Base-by-base conservation (phyloP, 108 stramenopile genomes). In the Skeletonema menzelii region DNA sequence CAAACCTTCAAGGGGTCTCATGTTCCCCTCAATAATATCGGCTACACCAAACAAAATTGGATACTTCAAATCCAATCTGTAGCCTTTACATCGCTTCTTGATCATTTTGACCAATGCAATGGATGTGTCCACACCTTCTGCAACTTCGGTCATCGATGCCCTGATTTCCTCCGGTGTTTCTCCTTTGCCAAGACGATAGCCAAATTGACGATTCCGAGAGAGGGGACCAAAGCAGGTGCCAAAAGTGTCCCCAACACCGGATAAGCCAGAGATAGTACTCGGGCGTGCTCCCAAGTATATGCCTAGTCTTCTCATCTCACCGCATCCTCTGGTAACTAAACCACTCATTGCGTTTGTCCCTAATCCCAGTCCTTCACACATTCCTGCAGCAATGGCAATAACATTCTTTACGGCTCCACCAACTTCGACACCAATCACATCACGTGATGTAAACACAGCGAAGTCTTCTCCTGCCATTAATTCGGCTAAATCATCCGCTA, bases 361-460 rank as follows among this genome's bases (percentile, higher is more conserved):
- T 49, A 97, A 75, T 30, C 95, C 98, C 13, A 98, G 73, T 22
- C 95, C 98, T 76, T 98, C 98, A 69, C 95, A 96, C 98, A 98
- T 98, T 31, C 98, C 98, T 32, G 98, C 98, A 7, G 96, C 98
- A 27, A 98, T 73, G 0, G 98, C 98, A 76, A 98, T 96, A 26
- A 98, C 98, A 82, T 98, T 98, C 72, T 98, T 98, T 58, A 97
- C 95, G 14, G 97, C 97, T 11, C 98, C 98, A 14, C 98, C 98
- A 73, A 98, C 89, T 80, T 98, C 98, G 22, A 98, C 94, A 22
- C 98, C 98, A 67, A 95, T 85, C 4, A 97, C 96, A 83, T 97
- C 96, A 34, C 84, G 61, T 35, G 90, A 80, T 8, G 96, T 97
- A 82, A 95, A 98, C 7, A 88, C 88, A 14, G 91, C 85, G 80